Base-by-base conservation (phyloP, 1,284 basidiomycete species). In the Naganishia liquefaciens region DNA sequence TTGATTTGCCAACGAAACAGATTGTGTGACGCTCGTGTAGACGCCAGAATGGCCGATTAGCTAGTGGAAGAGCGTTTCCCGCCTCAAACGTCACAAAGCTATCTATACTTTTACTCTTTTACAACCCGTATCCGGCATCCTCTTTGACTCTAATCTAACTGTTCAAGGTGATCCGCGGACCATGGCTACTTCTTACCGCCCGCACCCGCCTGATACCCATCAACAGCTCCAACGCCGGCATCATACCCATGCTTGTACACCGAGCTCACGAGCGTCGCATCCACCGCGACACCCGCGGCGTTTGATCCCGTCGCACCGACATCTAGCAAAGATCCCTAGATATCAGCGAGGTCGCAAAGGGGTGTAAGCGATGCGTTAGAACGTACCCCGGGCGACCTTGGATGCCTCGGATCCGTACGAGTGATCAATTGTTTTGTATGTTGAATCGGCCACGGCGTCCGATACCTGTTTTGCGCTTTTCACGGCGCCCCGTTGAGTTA, bases 401-500 rank as follows among this genome's bases (percentile, higher is more conserved):
- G 74, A 73, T 5, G 72, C 71, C 52, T 73, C 68, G 54, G 65
- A 70, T 5, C 74, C 73, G 62, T 70, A 74, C 46, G 73, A 70
- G 53, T 74, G 71, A 40, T 75, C 74, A n/a, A 78, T 70, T 15
- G 74, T 74, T 54, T 68, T 62, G 52, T 76, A 73, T 2, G 71
- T 71, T 53, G 71, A 74, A 37, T 71, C 65, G 50, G 74, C 74
- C n/a, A 75, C 54, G 21, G 73, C 71, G 5, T 68, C 68, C 25
- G 72, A 75, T 5, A 77, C 73, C 5, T 71, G 71, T 13, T 62
- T 70, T 10, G 75, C 73, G 2, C 74, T 67, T 30, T n/a, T n/a
- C n/a, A n/a, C n/a, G n/a, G n/a, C 2, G 33, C 11, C 33, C 9
- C 0, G 6, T 37, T 37, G 10, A 37, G 9, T 7, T 37, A 37